Conservation (phyloP, 495 filamentous ascomycete species). For the Penicillium silybi region DNA sequence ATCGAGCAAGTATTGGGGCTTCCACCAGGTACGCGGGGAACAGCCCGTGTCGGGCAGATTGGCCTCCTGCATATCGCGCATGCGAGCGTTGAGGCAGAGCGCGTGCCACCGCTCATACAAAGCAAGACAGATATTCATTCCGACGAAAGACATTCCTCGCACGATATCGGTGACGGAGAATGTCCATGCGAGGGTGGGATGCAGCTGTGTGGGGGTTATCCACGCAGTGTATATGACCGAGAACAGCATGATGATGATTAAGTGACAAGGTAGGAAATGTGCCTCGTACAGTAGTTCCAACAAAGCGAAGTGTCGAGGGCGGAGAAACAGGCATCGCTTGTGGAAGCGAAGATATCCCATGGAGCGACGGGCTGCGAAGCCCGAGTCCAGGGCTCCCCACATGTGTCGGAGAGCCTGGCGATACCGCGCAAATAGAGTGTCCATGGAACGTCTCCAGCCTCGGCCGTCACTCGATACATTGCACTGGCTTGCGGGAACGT, state of each 20-base stretch:
- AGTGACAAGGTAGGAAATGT: slow-evolving; percentile 63
- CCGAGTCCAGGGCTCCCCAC: slow-evolving; percentile 67
- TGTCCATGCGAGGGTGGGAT: slow-evolving; percentile 48
- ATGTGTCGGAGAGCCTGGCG: slow-evolving; percentile 65
- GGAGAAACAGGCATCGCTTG: slow-evolving; percentile 23
- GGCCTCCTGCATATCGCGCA: slow-evolving; percentile 60
- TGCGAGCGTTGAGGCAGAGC: slow-evolving; percentile 49
- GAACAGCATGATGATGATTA: slow-evolving; percentile 55
- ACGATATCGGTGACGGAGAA: slow-evolving; percentile 55
- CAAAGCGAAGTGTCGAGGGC: slow-evolving; percentile 36
- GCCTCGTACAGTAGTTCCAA: slow-evolving; percentile 64
- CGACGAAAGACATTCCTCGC: slow-evolving; percentile 53
- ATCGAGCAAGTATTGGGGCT: slow-evolving; percentile 46
- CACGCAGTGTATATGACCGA: slow-evolving; percentile 53
- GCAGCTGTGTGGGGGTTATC: slow-evolving; percentile 40
- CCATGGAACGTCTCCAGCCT: slow-evolving; percentile 41
- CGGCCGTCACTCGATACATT: slow-evolving; percentile 56
- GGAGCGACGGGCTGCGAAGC: slow-evolving; percentile 47
- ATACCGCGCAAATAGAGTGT: slow-evolving; percentile 56
- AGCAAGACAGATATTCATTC: slow-evolving; percentile 55
- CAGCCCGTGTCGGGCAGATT: slow-evolving; percentile 59
- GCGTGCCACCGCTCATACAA: slow-evolving; percentile 61
- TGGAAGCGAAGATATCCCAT: slow-evolving; percentile 22
- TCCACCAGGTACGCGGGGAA: slow-evolving; percentile 48
- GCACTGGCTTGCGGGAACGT: slow-evolving; percentile 63